Evolutionary conservation across 371 early-diverging fungal genomes (phyloP).

Genomic region (Entomophthora muscae): DNA sequence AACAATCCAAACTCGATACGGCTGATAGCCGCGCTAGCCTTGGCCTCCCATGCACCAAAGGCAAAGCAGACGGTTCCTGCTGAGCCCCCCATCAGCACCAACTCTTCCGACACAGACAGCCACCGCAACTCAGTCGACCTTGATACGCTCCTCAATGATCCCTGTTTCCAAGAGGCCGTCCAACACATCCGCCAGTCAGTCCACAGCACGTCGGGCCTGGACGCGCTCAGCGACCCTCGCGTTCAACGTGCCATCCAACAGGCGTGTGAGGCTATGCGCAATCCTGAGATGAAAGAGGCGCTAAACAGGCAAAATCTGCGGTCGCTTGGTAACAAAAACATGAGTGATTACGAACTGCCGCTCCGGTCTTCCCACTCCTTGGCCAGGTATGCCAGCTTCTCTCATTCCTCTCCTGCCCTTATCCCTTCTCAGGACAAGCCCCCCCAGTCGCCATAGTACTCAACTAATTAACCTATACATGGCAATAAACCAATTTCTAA

Average conservation of each 20-base stretch:
- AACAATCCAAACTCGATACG: neutral
- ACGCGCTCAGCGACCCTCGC: neutral
- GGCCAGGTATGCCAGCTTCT: neutral
- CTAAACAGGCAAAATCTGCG: neutral
- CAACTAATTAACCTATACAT: no score
- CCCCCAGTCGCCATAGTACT: neutral
- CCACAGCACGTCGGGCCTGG: neutral
- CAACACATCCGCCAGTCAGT: neutral
- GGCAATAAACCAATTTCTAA: neutral
- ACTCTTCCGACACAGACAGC: slow-evolving; percentile 94
- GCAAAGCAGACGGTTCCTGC: slow-evolving; percentile 88
- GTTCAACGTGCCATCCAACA: slow-evolving; percentile 2
- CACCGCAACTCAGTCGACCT: slow-evolving; percentile 61
- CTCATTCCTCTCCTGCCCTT: slow-evolving; percentile 2
- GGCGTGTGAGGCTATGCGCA: slow-evolving; percentile 4
- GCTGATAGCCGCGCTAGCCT: neutral
- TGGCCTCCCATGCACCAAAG: neutral
- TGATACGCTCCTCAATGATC: slow-evolving; percentile 3
- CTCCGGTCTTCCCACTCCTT: no score
- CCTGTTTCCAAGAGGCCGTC: neutral
- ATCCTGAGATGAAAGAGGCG: neutral
- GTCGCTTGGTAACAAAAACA: neutral
- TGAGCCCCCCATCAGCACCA: slow-evolving; percentile 63
- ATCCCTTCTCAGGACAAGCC: neutral
- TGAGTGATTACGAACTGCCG: neutral